Percentiles rank a stretch among this genome's conserved stretches.
Evolutionary conservation across 2,329 filamentous ascomycete genomes (phyloP).

Genomic region (Bisporella sp.): DNA sequence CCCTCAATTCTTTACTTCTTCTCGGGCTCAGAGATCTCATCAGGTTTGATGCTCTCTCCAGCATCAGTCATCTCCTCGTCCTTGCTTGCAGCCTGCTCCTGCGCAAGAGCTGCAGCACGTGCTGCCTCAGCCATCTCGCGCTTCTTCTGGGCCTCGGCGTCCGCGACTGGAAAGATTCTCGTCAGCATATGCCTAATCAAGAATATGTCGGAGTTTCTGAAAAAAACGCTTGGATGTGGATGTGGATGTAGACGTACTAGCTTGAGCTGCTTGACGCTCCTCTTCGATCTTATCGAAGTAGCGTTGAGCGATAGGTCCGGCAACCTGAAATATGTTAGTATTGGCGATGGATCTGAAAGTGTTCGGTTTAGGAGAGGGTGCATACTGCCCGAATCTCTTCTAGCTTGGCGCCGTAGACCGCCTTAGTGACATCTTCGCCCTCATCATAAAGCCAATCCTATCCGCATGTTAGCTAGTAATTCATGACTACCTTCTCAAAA

Average conservation of each 20-base stretch:
- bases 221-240: background rate
- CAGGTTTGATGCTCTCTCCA: constrained; percentile 45
- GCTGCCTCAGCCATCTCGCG: constrained; percentile 38
- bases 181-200: background rate
- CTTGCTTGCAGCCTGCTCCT: constrained; percentile 30
- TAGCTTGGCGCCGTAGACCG: constrained; percentile 87
- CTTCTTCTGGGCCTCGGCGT: constrained; percentile 39
- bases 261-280: constrained; percentile 72
- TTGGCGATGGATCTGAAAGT: background rate
- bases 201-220: background rate
- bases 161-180: constrained; percentile 36
- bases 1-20: constrained; percentile 15
- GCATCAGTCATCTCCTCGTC: constrained; percentile 62
- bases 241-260: constrained; percentile 27
- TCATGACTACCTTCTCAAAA: background rate
- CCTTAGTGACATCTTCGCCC: constrained; percentile 90
- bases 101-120: constrained; percentile 40
- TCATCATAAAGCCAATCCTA: constrained; percentile 99
- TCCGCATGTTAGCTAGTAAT: constrained; percentile 13
- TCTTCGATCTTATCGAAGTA: constrained; percentile 92
- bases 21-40: constrained; percentile 30
- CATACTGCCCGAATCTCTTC: constrained; percentile 76
- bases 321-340: constrained; percentile 36
- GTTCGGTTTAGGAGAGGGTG: background rate
- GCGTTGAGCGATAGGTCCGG: constrained; percentile 86